phyloP scores from a whole-genome alignment of 805 yeast species.

The Metschnikowia similis region DNA sequence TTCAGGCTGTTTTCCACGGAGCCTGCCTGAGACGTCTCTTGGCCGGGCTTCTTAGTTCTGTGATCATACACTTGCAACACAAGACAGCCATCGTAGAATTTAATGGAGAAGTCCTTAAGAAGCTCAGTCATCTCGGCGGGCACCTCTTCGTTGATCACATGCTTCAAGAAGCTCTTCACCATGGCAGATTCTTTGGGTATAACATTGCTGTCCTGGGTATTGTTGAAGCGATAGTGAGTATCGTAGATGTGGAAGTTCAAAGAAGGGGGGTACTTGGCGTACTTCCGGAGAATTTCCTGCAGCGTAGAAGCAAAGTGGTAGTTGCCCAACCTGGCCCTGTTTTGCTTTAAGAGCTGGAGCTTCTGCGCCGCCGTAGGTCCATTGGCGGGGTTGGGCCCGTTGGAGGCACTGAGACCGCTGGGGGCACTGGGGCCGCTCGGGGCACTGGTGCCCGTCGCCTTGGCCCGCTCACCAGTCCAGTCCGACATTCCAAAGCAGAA shows the following conservation, averaged over 20 bases:
- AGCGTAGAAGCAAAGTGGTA: constrained; percentile 66
- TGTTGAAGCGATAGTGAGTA: constrained; percentile 87
- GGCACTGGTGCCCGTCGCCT: neutral
- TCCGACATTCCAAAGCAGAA: neutral
- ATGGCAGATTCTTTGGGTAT: constrained; percentile 77
- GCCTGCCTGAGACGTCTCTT: neutral
- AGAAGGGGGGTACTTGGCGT: constrained; percentile 72
- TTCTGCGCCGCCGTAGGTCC: constrained; percentile 16
- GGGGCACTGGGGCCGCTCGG: neutral
- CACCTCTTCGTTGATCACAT: constrained; percentile 74
- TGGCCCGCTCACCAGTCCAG: neutral
- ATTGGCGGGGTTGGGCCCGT: neutral
- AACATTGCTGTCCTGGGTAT: constrained; percentile 71
- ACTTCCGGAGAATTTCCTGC: constrained; percentile 71
- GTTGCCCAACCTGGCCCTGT: constrained; percentile 25
- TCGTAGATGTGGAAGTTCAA: constrained; percentile 87
- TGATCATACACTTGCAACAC: constrained; percentile 87
- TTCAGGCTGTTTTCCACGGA: neutral
- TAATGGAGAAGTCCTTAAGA: constrained; percentile 77
- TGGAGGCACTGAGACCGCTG: too few species aligned
- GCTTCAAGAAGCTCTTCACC: constrained; percentile 73
- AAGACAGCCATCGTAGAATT: constrained; percentile 85
- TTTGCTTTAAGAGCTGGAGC: constrained; percentile 16
- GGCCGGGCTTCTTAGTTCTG: constrained; percentile 41
- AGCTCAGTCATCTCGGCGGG: constrained; percentile 90